Percentiles rank a stretch among this genome's conserved stretches.
phyloP scores from a whole-genome alignment of 1,284 basidiomycete species.

The Tremellales sp. region DNA sequence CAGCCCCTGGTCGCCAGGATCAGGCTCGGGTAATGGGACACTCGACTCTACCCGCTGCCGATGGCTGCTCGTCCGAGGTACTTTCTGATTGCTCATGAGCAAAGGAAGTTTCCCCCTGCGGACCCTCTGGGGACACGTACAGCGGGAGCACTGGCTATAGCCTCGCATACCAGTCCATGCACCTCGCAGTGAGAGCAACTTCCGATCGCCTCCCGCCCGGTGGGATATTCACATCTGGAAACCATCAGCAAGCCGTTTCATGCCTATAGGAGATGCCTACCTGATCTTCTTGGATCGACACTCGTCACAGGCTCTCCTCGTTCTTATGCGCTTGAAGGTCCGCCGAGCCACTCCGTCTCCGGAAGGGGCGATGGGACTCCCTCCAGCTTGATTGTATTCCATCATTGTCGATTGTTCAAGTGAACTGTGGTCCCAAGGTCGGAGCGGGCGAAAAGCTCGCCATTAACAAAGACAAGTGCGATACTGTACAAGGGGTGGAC shows the following conservation, averaged over 20 bases:
- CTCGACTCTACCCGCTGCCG: background rate
- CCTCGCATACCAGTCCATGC: background rate
- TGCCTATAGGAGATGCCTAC: background rate
- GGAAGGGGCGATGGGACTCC: too few species aligned
- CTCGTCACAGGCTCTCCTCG: background rate
- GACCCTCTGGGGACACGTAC: background rate
- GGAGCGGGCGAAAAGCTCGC: too few species aligned
- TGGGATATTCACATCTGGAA: constrained; percentile 1
- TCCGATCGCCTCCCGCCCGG: constrained; percentile 1
- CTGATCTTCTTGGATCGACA: background rate
- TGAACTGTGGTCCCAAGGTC: too few species aligned
- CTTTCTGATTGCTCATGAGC: background rate
- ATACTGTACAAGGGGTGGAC: too few species aligned
- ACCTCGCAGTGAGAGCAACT: constrained; percentile 1
- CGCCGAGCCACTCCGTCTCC: too few species aligned
- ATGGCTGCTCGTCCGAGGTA: background rate
- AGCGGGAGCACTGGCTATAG: background rate
- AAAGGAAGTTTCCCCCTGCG: background rate
- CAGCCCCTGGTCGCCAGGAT: background rate
- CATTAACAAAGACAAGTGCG: too few species aligned
- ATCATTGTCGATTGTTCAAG: too few species aligned
- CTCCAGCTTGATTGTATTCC: too few species aligned
- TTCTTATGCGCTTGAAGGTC: background rate
- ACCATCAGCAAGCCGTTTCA: background rate
- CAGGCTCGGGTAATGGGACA: background rate